Evolutionary conservation across 2,329 filamentous ascomycete genomes (phyloP).

Genomic region (Penicillium glabrum): DNA sequence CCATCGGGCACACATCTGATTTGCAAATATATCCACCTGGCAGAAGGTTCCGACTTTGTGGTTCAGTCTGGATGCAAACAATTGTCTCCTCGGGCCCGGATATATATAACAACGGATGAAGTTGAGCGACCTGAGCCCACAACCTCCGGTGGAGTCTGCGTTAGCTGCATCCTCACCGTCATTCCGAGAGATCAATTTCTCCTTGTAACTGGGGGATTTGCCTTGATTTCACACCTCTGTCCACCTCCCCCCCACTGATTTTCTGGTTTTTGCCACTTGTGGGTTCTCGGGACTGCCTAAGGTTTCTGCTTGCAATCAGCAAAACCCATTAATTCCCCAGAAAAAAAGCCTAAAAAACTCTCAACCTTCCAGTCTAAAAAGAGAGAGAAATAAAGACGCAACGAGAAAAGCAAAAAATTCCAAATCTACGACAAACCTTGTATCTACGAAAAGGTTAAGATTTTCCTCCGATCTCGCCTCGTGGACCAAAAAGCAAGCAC

Average conservation of each 20-base stretch:
- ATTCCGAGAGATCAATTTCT: slow-evolving; percentile 1
- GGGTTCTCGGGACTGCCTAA: not conserved
- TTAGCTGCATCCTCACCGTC: slow-evolving; percentile 6
- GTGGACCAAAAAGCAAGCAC: slow-evolving; percentile 8
- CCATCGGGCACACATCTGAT: slow-evolving; percentile 9
- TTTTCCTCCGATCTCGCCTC: slow-evolving; percentile 13
- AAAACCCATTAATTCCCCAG: not conserved
- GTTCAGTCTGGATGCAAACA: slow-evolving; percentile 4
- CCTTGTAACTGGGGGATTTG: not conserved
- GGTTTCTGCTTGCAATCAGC: not conserved
- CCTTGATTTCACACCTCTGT: not conserved
- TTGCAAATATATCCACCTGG: not conserved
- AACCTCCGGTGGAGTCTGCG: not conserved
- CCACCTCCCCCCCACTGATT: not conserved
- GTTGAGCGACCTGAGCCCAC: not conserved
- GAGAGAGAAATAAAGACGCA: not conserved
- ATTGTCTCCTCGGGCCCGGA: not conserved
- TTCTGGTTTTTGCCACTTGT: not conserved
- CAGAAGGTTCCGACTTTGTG: not conserved
- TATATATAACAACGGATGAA: not conserved
- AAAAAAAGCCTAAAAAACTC: not conserved
- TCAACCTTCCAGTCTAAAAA: not conserved
- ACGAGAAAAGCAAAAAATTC: not conserved
- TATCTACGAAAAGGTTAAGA: not conserved
- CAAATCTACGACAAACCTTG: not conserved